Conservation (phyloP, 352 stramenopile genomes). For the Phytophthora colocasiae region DNA sequence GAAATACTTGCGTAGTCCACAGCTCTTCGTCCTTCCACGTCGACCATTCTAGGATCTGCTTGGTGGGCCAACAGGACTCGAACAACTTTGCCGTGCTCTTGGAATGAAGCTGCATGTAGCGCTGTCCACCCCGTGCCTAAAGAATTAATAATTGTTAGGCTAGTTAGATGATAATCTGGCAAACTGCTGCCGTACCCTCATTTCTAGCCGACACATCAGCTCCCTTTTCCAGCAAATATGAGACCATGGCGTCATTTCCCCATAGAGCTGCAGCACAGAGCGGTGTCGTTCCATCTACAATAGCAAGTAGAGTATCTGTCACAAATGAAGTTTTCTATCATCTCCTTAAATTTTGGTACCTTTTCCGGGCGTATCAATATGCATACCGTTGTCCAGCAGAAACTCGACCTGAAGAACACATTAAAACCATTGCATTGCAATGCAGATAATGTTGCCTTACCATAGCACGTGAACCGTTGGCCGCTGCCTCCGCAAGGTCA, state of each 20-base stretch:
- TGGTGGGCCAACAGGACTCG: slow-evolving; percentile 57
- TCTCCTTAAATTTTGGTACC: slow-evolving; percentile 23
- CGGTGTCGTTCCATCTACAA: slow-evolving; percentile 66
- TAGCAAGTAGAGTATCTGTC: too few species aligned
- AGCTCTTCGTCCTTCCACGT: slow-evolving; percentile 55
- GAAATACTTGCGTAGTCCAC: slow-evolving; percentile 79
- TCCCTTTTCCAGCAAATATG: slow-evolving; percentile 63
- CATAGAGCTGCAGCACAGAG: slow-evolving; percentile 66
- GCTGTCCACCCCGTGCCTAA: slow-evolving; percentile 70
- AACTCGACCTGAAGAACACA: slow-evolving; percentile 53
- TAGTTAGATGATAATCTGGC: neutral
- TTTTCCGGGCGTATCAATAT: slow-evolving; percentile 59
- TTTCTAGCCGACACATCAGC: slow-evolving; percentile 59
- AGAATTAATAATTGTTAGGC: slow-evolving; percentile 1
- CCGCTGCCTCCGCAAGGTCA: slow-evolving; percentile 66
- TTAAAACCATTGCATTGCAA: neutral
- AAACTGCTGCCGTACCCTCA: slow-evolving; percentile 45
- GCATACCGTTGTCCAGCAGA: slow-evolving; percentile 56
- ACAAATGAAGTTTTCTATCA: too few species aligned
- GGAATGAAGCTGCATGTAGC: slow-evolving; percentile 69
- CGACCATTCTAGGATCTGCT: slow-evolving; percentile 51
- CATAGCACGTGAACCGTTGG: slow-evolving; percentile 69
- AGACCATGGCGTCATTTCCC: slow-evolving; percentile 72
- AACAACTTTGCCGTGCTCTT: slow-evolving; percentile 74
- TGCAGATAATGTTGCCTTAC: slow-evolving; percentile 23